Conservation (phyloP, 1,139 yeast species). For the Arxiozyma telluris region DNA sequence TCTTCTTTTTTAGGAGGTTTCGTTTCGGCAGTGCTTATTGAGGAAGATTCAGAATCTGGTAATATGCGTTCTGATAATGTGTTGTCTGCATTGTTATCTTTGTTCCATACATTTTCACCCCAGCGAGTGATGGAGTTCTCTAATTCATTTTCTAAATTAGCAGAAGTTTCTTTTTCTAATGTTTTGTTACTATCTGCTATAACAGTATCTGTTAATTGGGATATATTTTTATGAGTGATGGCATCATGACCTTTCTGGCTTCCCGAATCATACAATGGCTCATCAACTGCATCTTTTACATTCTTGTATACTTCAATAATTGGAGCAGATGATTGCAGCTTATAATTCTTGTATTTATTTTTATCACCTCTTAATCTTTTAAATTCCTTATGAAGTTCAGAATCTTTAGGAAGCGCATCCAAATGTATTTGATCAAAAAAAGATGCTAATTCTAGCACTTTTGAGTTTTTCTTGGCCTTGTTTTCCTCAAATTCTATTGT, state of each 20-base stretch:
- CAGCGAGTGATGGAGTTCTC: conserved; percentile 27
- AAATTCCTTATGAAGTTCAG: conserved; percentile 75
- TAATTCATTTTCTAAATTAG: conserved; percentile 23
- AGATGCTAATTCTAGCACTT: conserved; percentile 56
- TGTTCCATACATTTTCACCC: conserved; percentile 21
- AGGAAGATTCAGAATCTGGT: conserved; percentile 9
- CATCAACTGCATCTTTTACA: conserved; percentile 77
- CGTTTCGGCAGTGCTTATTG: conserved; percentile 16
- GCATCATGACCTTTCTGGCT: conserved; percentile 1
- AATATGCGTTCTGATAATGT: neutral
- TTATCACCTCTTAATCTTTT: conserved; percentile 58
- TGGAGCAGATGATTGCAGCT: conserved; percentile 72
- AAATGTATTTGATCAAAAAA: conserved; percentile 71
- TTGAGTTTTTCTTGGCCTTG: conserved; percentile 22
- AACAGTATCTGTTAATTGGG: neutral
- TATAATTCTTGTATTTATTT: conserved; percentile 62
- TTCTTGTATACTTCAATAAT: conserved; percentile 86
- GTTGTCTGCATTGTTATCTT: neutral
- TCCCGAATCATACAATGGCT: conserved; percentile 30
- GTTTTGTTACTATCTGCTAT: neutral
- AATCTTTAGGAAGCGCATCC: conserved; percentile 75
- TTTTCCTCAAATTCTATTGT: neutral
- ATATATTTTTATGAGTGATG: neutral
- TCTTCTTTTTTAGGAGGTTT: conserved; percentile 21
- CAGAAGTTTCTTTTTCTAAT: neutral